A percentile compares a stretch with the other conserved stretches of the same genome.
Evolutionary conservation across 2,329 filamentous ascomycete genomes (phyloP).

Genomic region (Neopestalotiopsis clavispora): DNA sequence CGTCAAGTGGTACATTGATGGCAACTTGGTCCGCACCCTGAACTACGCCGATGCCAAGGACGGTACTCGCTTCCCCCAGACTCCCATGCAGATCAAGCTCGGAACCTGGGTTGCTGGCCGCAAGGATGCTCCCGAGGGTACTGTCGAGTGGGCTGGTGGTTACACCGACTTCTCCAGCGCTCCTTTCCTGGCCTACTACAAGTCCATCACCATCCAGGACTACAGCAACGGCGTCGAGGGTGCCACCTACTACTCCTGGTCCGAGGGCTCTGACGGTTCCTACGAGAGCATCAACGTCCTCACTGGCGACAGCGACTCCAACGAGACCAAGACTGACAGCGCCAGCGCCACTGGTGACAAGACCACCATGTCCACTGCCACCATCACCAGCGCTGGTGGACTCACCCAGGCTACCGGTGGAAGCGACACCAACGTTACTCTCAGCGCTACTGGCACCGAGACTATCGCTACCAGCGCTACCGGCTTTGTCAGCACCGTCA

Average conservation of each 20-base stretch:
- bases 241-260: slow-evolving; percentile 57
- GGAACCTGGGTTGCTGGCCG: slow-evolving; percentile 70
- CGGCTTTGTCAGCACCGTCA: slow-evolving; percentile 19
- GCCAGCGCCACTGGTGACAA: slow-evolving; percentile 23
- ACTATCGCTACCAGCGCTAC: slow-evolving; percentile 18
- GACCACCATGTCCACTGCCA: slow-evolving; percentile 21
- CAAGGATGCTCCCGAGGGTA: slow-evolving; percentile 66
- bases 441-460: slow-evolving; percentile 17
- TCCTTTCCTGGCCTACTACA: slow-evolving; percentile 62
- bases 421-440: slow-evolving; percentile 21
- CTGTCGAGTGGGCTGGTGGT: slow-evolving; percentile 73
- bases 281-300: slow-evolving; percentile 57
- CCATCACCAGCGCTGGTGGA: slow-evolving; percentile 25
- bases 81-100: slow-evolving; percentile 73
- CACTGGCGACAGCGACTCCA: slow-evolving; percentile 33
- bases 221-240: slow-evolving; percentile 55
- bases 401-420: slow-evolving; percentile 27
- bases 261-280: slow-evolving; percentile 52
- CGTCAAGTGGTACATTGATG: slow-evolving; percentile 71
- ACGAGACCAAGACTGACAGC: slow-evolving; percentile 21
- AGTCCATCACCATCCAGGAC: slow-evolving; percentile 59
- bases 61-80: slow-evolving; percentile 70
- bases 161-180: slow-evolving; percentile 54
- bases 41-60: slow-evolving; percentile 61
- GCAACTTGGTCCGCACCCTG: slow-evolving; percentile 64